Evolutionary conservation across 371 early-diverging fungal species (phyloP).

Genomic region (Smittium culicis): DNA sequence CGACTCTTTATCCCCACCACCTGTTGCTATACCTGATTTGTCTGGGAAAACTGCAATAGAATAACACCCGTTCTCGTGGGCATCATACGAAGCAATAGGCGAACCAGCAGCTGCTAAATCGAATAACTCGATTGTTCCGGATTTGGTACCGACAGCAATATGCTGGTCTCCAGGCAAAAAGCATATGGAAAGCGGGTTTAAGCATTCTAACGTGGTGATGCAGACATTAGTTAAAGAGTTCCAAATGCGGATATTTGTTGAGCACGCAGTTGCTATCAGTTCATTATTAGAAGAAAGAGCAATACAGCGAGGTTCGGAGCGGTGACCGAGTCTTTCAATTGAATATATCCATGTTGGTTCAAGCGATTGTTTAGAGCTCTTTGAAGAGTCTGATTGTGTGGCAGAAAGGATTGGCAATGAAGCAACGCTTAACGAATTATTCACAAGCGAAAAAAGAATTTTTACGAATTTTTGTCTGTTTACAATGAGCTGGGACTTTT

Average conservation of each 20-base stretch:
- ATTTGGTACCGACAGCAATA: slow-evolving; percentile 80
- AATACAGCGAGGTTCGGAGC: slow-evolving; percentile 74
- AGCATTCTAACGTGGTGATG: slow-evolving; percentile 74
- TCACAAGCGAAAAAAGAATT: slow-evolving; percentile 28
- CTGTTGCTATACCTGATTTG: slow-evolving; percentile 74
- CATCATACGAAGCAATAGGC: slow-evolving; percentile 66
- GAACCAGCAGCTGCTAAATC: slow-evolving; percentile 64
- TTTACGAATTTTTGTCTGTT: slow-evolving; percentile 23
- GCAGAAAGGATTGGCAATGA: slow-evolving; percentile 6
- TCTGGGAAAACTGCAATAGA: slow-evolving; percentile 78
- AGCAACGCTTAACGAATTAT: slow-evolving; percentile 30
- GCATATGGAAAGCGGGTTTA: slow-evolving; percentile 65
- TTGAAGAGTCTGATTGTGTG: not conserved
- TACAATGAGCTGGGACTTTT: slow-evolving; percentile 14
- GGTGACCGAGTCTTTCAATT: slow-evolving; percentile 77
- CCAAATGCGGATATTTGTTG: slow-evolving; percentile 73
- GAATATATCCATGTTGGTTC: slow-evolving; percentile 43
- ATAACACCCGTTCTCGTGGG: slow-evolving; percentile 74
- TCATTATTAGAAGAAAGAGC: slow-evolving; percentile 76
- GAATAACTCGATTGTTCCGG: slow-evolving; percentile 73
- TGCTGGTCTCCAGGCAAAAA: slow-evolving; percentile 86
- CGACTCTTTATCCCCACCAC: slow-evolving; percentile 85
- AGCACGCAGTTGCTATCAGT: slow-evolving; percentile 67
- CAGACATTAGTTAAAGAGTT: slow-evolving; percentile 63
- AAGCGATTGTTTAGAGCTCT: slow-evolving; percentile 18